Evolutionary conservation across 805 yeast species (phyloP).

Genomic region (Nakazawaea siamensis): DNA sequence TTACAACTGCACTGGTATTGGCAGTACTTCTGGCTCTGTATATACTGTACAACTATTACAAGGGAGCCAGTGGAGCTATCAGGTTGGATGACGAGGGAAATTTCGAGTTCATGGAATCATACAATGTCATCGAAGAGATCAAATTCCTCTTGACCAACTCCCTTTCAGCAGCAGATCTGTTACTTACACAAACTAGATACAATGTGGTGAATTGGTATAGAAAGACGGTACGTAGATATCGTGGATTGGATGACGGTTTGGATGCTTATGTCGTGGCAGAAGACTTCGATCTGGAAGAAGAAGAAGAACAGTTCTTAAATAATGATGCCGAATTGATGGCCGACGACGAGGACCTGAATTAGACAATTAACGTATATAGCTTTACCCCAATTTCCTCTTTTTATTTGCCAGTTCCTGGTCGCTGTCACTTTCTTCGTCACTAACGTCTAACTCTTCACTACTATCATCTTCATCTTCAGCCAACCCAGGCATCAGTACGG

Average conservation of each 20-base stretch:
- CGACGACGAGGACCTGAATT: slow-evolving; percentile 11
- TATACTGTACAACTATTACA: slow-evolving; percentile 16
- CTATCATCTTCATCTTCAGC: slow-evolving; percentile 45
- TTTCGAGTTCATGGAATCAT: slow-evolving; percentile 22
- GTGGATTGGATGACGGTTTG: slow-evolving; percentile 5
- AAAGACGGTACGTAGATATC: too few species aligned
- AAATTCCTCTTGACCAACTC: not conserved
- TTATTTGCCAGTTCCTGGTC: slow-evolving; percentile 15
- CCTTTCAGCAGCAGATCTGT: not conserved
- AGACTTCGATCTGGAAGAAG: slow-evolving; percentile 14
- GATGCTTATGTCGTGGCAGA: slow-evolving; percentile 17
- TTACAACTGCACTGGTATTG: slow-evolving; percentile 31
- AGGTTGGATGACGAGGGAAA: slow-evolving; percentile 62
- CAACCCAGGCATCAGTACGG: slow-evolving; percentile 59
- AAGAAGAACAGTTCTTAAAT: too few species aligned
- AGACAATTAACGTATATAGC: not conserved
- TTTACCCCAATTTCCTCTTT: slow-evolving; percentile 1
- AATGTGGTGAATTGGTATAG: too few species aligned
- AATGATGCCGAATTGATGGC: slow-evolving; percentile 10
- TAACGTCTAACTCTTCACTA: slow-evolving; percentile 43
- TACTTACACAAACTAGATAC: too few species aligned
- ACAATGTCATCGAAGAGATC: slow-evolving; percentile 5
- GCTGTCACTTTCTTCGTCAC: slow-evolving; percentile 25
- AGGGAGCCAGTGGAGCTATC: slow-evolving; percentile 64
- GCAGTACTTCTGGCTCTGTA: slow-evolving; percentile 53